A percentile compares a stretch with the other conserved stretches of the same genome.
phyloP scores from a whole-genome alignment of 2,329 filamentous ascomycete genomes.

The Atkinsonella hypoxylon region DNA sequence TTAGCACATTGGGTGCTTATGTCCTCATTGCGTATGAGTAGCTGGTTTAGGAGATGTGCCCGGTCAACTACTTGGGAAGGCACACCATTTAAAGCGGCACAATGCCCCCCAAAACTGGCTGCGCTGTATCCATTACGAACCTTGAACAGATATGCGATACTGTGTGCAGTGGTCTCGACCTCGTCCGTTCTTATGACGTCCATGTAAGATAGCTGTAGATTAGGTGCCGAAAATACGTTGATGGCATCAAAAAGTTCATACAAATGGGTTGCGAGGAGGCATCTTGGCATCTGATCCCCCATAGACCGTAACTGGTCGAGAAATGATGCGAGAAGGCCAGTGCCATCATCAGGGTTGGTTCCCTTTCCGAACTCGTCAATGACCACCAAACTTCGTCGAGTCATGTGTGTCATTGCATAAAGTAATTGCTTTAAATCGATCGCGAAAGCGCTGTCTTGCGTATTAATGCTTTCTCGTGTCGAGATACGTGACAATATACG shows the following conservation, averaged over 20 bases:
- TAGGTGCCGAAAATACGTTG: constrained; percentile 37
- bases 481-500: constrained; percentile 81
- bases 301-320: constrained; percentile 43
- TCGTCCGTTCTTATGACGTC: constrained; percentile 48
- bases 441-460: constrained; percentile 50
- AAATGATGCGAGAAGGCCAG: constrained; percentile 45
- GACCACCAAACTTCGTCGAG: constrained; percentile 66
- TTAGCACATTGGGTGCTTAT: constrained; percentile 59
- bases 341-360: constrained; percentile 45
- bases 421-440: constrained; percentile 83
- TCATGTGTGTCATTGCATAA: constrained; percentile 62
- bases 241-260: constrained; percentile 61
- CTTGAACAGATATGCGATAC: constrained; percentile 65
- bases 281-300: constrained; percentile 36
- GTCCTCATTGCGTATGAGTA: constrained; percentile 63
- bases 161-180: constrained; percentile 38
- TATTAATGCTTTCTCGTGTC: constrained; percentile 52
- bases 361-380: constrained; percentile 82
- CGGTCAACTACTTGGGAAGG: constrained; percentile 58
- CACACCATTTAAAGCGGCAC: constrained; percentile 79
- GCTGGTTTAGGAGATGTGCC: constrained; percentile 58
- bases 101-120: constrained; percentile 76
- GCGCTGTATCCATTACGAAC: constrained; percentile 54
- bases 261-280: constrained; percentile 51
- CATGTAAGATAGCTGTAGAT: constrained; percentile 57